A percentile compares a stretch with the other conserved stretches of the same genome.
phyloP scores from a whole-genome alignment of 768 basidiomycete species.

The Russula foetens region DNA sequence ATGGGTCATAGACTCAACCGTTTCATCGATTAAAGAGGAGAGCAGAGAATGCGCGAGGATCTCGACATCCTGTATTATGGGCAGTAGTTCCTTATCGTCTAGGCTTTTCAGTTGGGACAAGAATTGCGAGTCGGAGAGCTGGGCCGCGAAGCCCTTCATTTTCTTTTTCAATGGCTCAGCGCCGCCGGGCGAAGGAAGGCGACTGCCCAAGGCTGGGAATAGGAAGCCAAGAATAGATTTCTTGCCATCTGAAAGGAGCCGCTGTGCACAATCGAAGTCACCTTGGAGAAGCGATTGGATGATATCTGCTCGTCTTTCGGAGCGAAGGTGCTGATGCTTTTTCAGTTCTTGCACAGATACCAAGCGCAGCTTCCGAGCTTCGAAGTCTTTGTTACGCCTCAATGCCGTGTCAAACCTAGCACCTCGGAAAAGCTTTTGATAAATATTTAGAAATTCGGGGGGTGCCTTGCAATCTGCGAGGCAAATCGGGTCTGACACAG shows the following conservation, averaged over 20 bases:
- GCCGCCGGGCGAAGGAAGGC: neutral
- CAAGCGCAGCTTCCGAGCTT: neutral
- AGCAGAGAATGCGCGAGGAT: neutral
- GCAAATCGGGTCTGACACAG: neutral
- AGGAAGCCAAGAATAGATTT: neutral
- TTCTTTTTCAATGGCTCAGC: neutral
- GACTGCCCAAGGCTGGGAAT: neutral
- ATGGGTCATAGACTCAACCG: neutral
- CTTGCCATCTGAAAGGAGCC: neutral
- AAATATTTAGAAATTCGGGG: neutral
- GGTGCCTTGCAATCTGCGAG: neutral
- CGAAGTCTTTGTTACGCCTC: neutral
- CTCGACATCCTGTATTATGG: neutral
- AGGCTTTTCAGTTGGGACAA: neutral
- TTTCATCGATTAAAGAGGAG: neutral
- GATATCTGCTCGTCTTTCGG: neutral
- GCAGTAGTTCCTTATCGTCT: neutral
- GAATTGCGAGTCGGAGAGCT: conserved; percentile 5
- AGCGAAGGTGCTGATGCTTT: neutral
- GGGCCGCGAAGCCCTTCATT: neutral
- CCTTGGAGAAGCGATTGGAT: neutral
- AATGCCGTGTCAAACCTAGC: neutral
- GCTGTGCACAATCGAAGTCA: neutral
- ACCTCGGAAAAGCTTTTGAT: neutral
- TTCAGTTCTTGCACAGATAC: neutral